These are phyloP conservation scores for Pichia membranifaciens DNA, from an alignment of 805 yeast genomes.

Conservation along the genomic window DNA sequence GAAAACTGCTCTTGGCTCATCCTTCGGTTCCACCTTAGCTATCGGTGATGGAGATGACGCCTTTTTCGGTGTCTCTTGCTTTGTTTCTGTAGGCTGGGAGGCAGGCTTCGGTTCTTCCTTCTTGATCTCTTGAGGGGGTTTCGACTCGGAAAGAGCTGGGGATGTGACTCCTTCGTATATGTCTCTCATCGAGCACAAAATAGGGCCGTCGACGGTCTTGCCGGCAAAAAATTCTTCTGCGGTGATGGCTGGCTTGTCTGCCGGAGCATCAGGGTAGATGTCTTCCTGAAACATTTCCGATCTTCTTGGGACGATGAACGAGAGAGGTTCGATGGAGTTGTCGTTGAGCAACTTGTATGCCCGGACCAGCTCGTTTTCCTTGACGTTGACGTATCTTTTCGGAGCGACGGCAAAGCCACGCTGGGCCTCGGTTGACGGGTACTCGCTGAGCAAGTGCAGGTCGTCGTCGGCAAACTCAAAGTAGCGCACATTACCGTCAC, in stretches of 20 bases:
- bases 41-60: neutral
- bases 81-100: neutral
- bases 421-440: constrained; percentile 84
- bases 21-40: constrained; percentile 3
- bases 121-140: constrained; percentile 16
- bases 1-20: constrained; percentile 16
- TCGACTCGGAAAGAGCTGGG: constrained; percentile 41
- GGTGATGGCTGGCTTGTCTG: constrained; percentile 68
- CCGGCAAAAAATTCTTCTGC: constrained; percentile 81
- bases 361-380: constrained; percentile 78
- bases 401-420: constrained; percentile 94
- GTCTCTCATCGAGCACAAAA: constrained; percentile 67
- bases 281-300: constrained; percentile 90
- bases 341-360: constrained; percentile 88
- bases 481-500: constrained; percentile 96
- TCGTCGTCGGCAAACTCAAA: constrained; percentile 84
- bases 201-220: constrained; percentile 75
- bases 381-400: constrained; percentile 68
- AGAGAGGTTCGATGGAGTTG: constrained; percentile 77
- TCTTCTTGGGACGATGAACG: constrained; percentile 90
- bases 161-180: constrained; percentile 70
- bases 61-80: neutral
- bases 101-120: neutral
- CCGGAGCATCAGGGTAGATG: constrained; percentile 87
- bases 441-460: constrained; percentile 81